Conservation (phyloP, 805 yeast genomes). For the Myxozyma vanderwaltii region DNA sequence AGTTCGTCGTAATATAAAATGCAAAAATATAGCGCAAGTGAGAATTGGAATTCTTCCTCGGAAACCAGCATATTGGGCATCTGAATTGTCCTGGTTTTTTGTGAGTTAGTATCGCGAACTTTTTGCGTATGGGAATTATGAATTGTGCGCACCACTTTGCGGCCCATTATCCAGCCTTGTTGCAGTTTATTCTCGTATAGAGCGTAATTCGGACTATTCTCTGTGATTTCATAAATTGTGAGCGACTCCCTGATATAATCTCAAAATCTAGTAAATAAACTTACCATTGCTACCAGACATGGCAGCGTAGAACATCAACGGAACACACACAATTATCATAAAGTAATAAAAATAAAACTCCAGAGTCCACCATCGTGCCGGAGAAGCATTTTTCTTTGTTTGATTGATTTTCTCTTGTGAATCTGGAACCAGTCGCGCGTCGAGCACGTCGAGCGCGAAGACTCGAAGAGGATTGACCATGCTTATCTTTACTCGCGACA, state of each 20-base stretch:
- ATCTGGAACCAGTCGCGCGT: slow-evolving; percentile 46
- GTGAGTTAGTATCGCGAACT: no score
- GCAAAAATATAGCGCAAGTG: slow-evolving; percentile 56
- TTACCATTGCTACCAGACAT: slow-evolving; percentile 66
- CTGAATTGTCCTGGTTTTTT: slow-evolving; percentile 69
- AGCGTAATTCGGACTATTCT: slow-evolving; percentile 71
- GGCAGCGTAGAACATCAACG: slow-evolving; percentile 79
- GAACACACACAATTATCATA: slow-evolving; percentile 69
- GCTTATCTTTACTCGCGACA: neutral
- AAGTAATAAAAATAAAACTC: slow-evolving; percentile 74
- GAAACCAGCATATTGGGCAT: slow-evolving; percentile 83
- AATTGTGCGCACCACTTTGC: slow-evolving; percentile 56
- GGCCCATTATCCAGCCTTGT: slow-evolving; percentile 86
- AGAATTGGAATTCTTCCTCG: slow-evolving; percentile 75
- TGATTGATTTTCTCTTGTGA: slow-evolving; percentile 41
- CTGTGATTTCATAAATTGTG: slow-evolving; percentile 37
- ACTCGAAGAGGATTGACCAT: slow-evolving; percentile 26
- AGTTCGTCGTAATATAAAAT: slow-evolving; percentile 53
- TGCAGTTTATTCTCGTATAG: slow-evolving; percentile 61
- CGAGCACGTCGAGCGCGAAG: slow-evolving; percentile 48
- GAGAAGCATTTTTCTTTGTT: slow-evolving; percentile 38
- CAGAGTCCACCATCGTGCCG: slow-evolving; percentile 68
- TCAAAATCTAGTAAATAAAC: neutral
- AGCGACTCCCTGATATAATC: neutral
- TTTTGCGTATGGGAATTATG: no score